A percentile compares a stretch with the other conserved stretches of the same genome.
Conservation (phyloP, 2,329 filamentous ascomycete species). For the Aspergillus sp. region DNA sequence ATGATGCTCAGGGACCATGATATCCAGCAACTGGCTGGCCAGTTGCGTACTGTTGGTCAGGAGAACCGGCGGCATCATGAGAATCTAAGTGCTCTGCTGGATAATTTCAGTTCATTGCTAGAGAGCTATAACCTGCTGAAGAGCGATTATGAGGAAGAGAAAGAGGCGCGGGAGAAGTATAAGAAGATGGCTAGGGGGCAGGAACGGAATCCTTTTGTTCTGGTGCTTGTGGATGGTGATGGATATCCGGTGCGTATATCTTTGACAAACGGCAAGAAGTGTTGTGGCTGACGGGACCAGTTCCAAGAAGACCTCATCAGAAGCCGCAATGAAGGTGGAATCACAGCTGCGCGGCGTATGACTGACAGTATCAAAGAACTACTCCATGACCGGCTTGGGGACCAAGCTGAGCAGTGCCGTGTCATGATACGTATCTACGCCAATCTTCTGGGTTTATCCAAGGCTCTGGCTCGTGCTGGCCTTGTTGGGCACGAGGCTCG, state of each 20-base stretch:
- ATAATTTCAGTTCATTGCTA: constrained; percentile 42
- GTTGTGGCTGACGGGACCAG: constrained; percentile 54
- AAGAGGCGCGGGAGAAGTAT: constrained; percentile 49
- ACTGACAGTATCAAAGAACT: constrained; percentile 46
- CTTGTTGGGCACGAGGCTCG: constrained; percentile 50
- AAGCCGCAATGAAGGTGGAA: constrained; percentile 48
- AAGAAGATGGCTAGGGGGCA: constrained; percentile 46
- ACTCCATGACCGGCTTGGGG: constrained; percentile 36
- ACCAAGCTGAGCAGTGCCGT: constrained; percentile 45
- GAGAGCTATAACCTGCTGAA: constrained; percentile 50
- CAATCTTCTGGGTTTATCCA: constrained; percentile 49
- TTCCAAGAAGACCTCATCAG: constrained; percentile 47
- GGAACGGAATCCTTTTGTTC: constrained; percentile 52
- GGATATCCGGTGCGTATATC: constrained; percentile 41
- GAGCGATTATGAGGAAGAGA: constrained; percentile 53
- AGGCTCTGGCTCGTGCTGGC: constrained; percentile 43
- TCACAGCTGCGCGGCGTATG: constrained; percentile 48
- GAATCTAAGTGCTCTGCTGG: constrained; percentile 27
- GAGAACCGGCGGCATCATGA: constrained; percentile 25
- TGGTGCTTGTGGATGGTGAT: constrained; percentile 58
- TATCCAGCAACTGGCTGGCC: constrained; percentile 9
- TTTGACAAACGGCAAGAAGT: constrained; percentile 1
- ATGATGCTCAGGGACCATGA: constrained; percentile 16
- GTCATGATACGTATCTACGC: constrained; percentile 52
- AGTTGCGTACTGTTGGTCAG: constrained; percentile 6